phyloP scores from a whole-genome alignment of 345 rosid genomes.

The Sonneratia caseolaris region DNA sequence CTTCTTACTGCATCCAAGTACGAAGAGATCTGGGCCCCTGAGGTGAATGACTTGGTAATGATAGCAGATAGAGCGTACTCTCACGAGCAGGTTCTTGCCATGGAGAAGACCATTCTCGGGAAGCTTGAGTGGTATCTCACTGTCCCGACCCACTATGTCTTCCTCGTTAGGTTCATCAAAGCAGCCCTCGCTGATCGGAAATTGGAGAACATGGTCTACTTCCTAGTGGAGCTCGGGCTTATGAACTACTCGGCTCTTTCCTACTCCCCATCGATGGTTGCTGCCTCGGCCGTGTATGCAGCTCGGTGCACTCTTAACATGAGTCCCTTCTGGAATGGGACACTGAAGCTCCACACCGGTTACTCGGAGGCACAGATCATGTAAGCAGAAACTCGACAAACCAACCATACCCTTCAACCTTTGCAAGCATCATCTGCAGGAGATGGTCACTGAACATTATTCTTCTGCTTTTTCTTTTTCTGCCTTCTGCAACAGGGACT shows the following conservation, averaged over 20 bases:
- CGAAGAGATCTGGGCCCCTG: constrained; percentile 97
- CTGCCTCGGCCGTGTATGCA: constrained; percentile 92
- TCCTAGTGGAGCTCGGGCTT: constrained; percentile 74
- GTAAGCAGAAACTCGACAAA: constrained; percentile 17
- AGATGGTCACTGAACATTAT: background rate
- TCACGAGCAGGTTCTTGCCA: constrained; percentile 48
- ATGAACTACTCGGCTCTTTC: constrained; percentile 49
- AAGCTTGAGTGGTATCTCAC: constrained; percentile 80
- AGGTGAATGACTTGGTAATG: constrained; percentile 76
- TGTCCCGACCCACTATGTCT: constrained; percentile 82
- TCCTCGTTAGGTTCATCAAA: constrained; percentile 76
- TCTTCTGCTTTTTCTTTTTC: background rate
- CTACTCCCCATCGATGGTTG: constrained; percentile 66
- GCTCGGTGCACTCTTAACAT: constrained; percentile 59
- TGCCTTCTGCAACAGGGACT: constrained; percentile 41
- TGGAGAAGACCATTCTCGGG: constrained; percentile 88
- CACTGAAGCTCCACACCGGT: constrained; percentile 67
- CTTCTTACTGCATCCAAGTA: constrained; percentile 79
- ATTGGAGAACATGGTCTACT: constrained; percentile 74
- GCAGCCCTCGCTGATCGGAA: constrained; percentile 55
- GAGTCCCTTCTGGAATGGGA: constrained; percentile 55
- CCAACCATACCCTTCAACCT: no score
- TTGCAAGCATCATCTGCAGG: background rate
- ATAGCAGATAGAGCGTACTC: constrained; percentile 67
- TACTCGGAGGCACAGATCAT: constrained; percentile 47